A percentile compares a stretch with the other conserved stretches of the same genome.
These are phyloP conservation scores for Podila clonocystis DNA, from an alignment of 192 early-diverging fungal genomes.

Conservation along the genomic window DNA sequence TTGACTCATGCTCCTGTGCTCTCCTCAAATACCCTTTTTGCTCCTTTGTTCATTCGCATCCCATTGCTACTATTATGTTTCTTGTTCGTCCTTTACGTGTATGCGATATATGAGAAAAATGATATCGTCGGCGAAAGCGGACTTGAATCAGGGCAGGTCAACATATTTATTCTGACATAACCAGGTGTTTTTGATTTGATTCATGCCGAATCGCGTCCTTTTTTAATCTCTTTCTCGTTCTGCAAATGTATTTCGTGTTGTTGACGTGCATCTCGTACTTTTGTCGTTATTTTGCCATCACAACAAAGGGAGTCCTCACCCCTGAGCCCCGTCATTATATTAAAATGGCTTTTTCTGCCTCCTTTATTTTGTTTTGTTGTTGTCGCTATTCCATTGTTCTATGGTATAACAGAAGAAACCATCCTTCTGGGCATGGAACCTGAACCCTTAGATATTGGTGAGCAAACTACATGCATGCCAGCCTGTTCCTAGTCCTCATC, in stretches of 20 bases:
- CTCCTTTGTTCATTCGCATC: background rate
- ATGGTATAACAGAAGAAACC: no score
- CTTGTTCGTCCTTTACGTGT: background rate
- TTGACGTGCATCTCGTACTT: background rate
- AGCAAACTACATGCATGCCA: no score
- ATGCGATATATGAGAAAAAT: background rate
- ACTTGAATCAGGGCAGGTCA: background rate
- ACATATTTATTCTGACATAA: background rate
- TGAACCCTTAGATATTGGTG: no score
- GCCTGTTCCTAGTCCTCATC: no score
- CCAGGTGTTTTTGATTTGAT: slow-evolving; percentile 3
- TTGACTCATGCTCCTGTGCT: background rate
- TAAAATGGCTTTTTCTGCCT: background rate
- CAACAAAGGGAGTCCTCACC: background rate
- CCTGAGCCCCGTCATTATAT: background rate
- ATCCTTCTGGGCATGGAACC: no score
- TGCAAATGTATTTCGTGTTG: background rate
- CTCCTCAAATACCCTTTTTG: background rate
- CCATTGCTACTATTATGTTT: background rate
- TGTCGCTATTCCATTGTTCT: background rate
- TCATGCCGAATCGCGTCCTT: slow-evolving; percentile 15
- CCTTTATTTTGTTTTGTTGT: background rate
- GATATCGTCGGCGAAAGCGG: background rate
- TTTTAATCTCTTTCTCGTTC: background rate
- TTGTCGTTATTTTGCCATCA: background rate